Evolutionary conservation across 179 eudicot genomes (phyloP), one percentile per base, ranked within the genome.

Genomic region (Silene coronaria): DNA sequence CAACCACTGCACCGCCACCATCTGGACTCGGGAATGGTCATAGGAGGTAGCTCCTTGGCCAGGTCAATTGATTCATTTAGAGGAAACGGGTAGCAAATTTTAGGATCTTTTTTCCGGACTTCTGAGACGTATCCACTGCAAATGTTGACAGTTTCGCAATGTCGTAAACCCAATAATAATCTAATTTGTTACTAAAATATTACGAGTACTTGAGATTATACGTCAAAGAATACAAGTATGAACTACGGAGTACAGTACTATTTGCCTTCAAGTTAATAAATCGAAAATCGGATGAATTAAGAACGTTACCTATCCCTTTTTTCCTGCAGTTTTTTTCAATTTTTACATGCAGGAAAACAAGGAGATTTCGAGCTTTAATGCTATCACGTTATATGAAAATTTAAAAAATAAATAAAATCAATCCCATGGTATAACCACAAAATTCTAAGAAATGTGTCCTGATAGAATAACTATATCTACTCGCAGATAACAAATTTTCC

Each of bases 41-140:
- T 77, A 23, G 81, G 82, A 71, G 86, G 84, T 57, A 81, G 73
- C 77, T 79, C 83, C n/a, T 66, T 17, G 5, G 12, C 17, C 4
- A 51, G 65, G n/a, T 45, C 71, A n/a, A 27, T 67, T 45, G 79
- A 64, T 36, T 64, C 72, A 26, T 60, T 63, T 13, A 46, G 48
- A 23, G 77, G 14, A 71, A 84, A 84, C 2, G 85, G 87, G 21
- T 77, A 51, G 72, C 81, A 84, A 70, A 79, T 64, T 61, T 53
- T 77, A 19, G 81, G 80, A 70, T 84, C 77, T 75, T 66, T 79
- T 74, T 79, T 77, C 7, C 79, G 83, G 16, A 79, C 75, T 51
- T 82, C 81, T 45, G 77, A 64, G 5, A 79, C 85, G 55, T 76
- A 79, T 16, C 69, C 45, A 28, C 69, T 65, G 46, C 13, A 51